Evolutionary conservation across 805 yeast species (phyloP).

Genomic region (Saccharomyces eubayanus): DNA sequence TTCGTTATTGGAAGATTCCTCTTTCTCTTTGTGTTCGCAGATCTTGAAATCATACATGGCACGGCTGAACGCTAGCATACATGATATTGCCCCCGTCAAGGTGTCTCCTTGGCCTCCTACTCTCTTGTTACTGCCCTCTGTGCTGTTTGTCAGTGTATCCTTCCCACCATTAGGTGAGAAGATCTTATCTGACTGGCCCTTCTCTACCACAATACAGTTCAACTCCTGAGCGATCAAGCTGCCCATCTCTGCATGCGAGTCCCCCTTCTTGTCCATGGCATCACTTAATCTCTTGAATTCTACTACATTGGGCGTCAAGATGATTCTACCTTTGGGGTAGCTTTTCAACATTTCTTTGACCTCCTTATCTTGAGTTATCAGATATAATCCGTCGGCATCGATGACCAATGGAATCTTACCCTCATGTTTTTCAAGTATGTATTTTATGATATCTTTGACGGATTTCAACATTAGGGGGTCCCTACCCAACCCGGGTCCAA

Average conservation of each 20-base stretch:
- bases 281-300: constrained; percentile 67
- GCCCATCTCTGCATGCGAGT: constrained; percentile 12
- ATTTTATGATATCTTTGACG: constrained; percentile 45
- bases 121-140: constrained; percentile 63
- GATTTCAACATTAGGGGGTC: constrained; percentile 59
- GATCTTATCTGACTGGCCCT: constrained; percentile 61
- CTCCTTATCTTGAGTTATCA: constrained; percentile 39
- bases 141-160: constrained; percentile 35
- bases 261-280: constrained; percentile 32
- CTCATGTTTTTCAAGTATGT: constrained; percentile 39
- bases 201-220: constrained; percentile 41
- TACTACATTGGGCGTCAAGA: constrained; percentile 82
- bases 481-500: constrained; percentile 94
- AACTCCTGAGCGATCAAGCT: constrained; percentile 23
- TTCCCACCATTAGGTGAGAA: constrained; percentile 41
- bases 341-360: constrained; percentile 34
- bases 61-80: constrained; percentile 71
- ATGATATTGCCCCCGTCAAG: constrained; percentile 74
- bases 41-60: constrained; percentile 49
- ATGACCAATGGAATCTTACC: constrained; percentile 63
- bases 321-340: constrained; percentile 47
- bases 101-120: constrained; percentile 98
- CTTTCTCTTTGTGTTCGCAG: constrained; percentile 44
- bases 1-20: constrained; percentile 18
- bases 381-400: constrained; percentile 83